Conservation (phyloP, 2,329 filamentous ascomycete genomes). For the Arthroderma sp. region DNA sequence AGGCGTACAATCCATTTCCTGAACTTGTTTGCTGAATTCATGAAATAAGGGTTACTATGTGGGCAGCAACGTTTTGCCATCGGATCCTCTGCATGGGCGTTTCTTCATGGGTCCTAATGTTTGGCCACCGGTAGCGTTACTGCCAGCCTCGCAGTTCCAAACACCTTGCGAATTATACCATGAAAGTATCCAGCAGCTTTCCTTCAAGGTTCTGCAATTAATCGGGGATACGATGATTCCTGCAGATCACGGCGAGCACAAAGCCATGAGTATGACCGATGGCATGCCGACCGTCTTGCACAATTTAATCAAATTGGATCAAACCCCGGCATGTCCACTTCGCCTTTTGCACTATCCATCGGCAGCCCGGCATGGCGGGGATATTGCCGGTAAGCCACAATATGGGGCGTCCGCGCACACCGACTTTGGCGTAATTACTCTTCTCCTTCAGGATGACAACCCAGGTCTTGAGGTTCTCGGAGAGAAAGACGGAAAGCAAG, state of each 20-base stretch:
- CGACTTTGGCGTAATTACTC: constrained; percentile 44
- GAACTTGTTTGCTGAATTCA: background rate
- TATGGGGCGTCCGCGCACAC: constrained; percentile 28
- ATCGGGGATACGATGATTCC: background rate
- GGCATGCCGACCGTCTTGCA: background rate
- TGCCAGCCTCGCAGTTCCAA: background rate
- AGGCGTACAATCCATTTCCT: background rate
- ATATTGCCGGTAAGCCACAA: background rate
- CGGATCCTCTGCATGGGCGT: background rate
- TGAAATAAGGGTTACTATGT: background rate
- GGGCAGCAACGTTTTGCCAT: background rate
- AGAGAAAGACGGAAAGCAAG: constrained; percentile 33
- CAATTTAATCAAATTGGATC: constrained; percentile 2
- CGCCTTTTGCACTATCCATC: constrained; percentile 3
- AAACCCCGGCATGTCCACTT: background rate
- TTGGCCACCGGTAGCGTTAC: background rate
- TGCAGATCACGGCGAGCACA: background rate
- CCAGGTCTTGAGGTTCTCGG: constrained; percentile 44
- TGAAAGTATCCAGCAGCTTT: background rate
- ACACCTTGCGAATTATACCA: background rate
- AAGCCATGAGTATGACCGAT: background rate
- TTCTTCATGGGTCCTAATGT: constrained; percentile 1
- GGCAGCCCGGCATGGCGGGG: background rate
- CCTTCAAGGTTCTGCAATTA: background rate
- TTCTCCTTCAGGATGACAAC: constrained; percentile 42